Evolutionary conservation across 208 protist genomes (phyloP), one percentile per base, ranked within the genome.

Genomic region (Trypanosoma conorhini): DNA sequence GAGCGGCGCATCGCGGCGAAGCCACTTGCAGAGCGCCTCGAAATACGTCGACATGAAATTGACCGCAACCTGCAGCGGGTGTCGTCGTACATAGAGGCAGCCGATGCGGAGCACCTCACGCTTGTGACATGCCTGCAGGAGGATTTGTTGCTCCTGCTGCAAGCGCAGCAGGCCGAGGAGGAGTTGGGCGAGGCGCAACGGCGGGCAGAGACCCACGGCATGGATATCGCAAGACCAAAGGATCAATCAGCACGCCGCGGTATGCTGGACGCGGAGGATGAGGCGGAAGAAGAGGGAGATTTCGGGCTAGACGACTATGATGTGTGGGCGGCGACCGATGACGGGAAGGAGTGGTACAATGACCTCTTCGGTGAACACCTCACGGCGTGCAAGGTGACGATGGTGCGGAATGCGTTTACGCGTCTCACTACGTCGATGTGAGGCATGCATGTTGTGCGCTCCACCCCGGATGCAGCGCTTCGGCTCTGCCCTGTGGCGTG

Each of bases 281-380:
- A 52, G 10, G 56, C 12, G 5, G 48, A 58, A 5, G n/a, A 24
- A 2, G 28, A 68, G 10, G 30, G 10, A 15, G 60, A 7, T 10
- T 13, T n/a, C 7, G 61, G 30, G 38, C 28, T 55, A 38, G 28
- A 51, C 22, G 57, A 71, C 28, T 62, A 62, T 42, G 40, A 62
- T n/a, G 9, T 52, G 44, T 62, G 66, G 66, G 40, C 26, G 55
- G 33, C n/a, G 26, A 71, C 67, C 2, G 40, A 57, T 57, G 33
- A 22, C 3, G 55, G 67, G 21, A 60, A 56, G 28, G 17, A 51
- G 26, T 71, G 67, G 67, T 71, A 62, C 44, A 44, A 63, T 0
- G 42, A 71, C 5, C 15, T 63, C n/a, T 71, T 71, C 28, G 67
- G 44, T 15, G 40, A 62, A 40, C 67, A 71, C 42, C 28, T 62